Base-by-base conservation (phyloP, 2,329 filamentous ascomycete genomes). In the Ceratocystis harringtonii region DNA sequence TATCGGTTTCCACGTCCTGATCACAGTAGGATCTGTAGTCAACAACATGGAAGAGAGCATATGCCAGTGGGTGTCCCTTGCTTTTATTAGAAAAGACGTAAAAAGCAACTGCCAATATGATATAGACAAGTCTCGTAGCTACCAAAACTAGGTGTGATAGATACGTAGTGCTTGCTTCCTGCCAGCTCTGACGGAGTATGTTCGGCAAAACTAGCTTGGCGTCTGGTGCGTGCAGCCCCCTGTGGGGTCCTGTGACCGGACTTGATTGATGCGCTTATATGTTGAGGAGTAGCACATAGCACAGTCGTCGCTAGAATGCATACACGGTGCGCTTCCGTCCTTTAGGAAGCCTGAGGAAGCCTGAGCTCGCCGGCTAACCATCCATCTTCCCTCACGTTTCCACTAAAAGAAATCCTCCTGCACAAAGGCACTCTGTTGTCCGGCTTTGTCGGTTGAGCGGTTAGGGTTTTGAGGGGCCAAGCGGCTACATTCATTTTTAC, bases 221-320 rank as follows among this genome's bases (percentile, higher is more conserved):
- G 48, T 15, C 36, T 41, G 8, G 36, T 41, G 45, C 45, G 10
- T 41, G 45, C n/a, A 48, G 45, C n/a, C 3, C 48, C 17, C 10
- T 4, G n/a, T 3, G n/a, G 48, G 10, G 6, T 19, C 48, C 1
- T 25, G 48, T 50, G 8, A 5, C 22, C n/a, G n/a, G 48, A 22
- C 19, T 50, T 57, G 52, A 57, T 57, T 57, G 52, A 57, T 57
- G 52, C 52, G 52, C 52, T 57, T 57, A 57, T 30, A 30, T 25
- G 48, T 3, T 12, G 12, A 4, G 36, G 12, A 15, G 36, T 12
- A 41, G 36, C 36, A 41, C 22, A 25, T 5, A 17, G 28, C 28
- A 57, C 52, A 57, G 52, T 57, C 15, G 12, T n/a, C 12, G 17
- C 52, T 6, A 4, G 22, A 1, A 57, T 15, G 30, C 25, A 15